Percentiles rank a stretch among this genome's conserved stretches.
These are phyloP conservation scores for Phytopythium montanum DNA, from an alignment of 352 stramenopile species.

Conservation along the genomic window DNA sequence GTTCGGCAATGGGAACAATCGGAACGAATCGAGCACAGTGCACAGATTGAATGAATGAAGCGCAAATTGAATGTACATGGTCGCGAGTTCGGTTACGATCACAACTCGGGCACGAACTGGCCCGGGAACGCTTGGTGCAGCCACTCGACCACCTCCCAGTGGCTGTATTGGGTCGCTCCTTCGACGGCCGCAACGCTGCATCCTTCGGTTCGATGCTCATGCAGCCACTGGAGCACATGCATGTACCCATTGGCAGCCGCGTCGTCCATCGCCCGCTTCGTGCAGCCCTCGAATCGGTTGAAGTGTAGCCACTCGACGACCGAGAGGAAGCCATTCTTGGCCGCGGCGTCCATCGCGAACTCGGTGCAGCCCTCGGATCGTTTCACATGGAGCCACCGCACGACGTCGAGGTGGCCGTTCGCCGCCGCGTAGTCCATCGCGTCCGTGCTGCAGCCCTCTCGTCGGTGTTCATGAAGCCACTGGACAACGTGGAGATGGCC, in stretches of 20 bases:
- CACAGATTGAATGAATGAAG: too few relatives aligned
- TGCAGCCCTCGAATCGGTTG: constrained; percentile 13
- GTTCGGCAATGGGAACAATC: not conserved
- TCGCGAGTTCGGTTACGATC: not conserved
- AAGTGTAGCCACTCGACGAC: constrained; percentile 20
- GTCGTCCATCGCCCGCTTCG: constrained; percentile 21
- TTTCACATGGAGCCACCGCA: constrained; percentile 21
- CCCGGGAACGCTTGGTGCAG: constrained; percentile 1
- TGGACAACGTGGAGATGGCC: constrained; percentile 23
- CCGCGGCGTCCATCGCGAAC: constrained; percentile 16
- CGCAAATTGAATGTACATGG: too few relatives aligned
- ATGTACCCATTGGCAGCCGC: constrained; percentile 23
- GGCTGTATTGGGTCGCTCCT: constrained; percentile 1
- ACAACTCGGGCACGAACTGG: constrained; percentile 1
- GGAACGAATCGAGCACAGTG: too few relatives aligned
- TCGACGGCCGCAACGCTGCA: constrained; percentile 6
- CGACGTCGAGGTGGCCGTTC: constrained; percentile 21
- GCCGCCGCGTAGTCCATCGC: constrained; percentile 25
- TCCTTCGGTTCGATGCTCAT: constrained; percentile 11
- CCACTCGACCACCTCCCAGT: constrained; percentile 4
- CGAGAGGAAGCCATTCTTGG: constrained; percentile 18
- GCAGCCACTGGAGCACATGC: constrained; percentile 22
- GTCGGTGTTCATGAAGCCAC: constrained; percentile 29
- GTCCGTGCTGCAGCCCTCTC: constrained; percentile 24
- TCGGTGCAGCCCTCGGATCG: constrained; percentile 9